A percentile compares a stretch with the other conserved stretches of the same genome.
Conservation (phyloP, 495 filamentous ascomycete genomes). For the Gamarada debralockiae region DNA sequence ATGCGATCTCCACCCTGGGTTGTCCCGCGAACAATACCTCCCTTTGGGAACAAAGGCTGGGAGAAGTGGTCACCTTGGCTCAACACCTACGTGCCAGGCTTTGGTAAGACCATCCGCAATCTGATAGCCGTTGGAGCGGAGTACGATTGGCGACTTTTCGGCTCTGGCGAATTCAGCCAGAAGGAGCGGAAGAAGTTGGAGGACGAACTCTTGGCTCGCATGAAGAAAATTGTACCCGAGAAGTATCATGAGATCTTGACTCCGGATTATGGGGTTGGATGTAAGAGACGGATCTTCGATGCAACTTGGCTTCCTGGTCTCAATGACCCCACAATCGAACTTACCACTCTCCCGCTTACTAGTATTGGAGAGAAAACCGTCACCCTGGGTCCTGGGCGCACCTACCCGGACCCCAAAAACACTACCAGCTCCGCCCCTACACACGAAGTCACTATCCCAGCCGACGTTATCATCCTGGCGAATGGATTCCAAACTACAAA, state of each 20-base stretch:
- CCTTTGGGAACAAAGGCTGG: slow-evolving; percentile 29
- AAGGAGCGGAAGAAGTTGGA: slow-evolving; percentile 36
- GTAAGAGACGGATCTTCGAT: slow-evolving; percentile 59
- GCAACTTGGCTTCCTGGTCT: slow-evolving; percentile 51
- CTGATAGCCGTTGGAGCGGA: slow-evolving; percentile 20
- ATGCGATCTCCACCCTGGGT: slow-evolving; percentile 65
- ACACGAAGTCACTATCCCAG: slow-evolving; percentile 42
- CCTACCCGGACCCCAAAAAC: slow-evolving; percentile 38
- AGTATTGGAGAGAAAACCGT: slow-evolving; percentile 45
- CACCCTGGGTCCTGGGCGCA: slow-evolving; percentile 46
- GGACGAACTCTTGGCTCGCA: slow-evolving; percentile 37
- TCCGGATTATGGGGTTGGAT: slow-evolving; percentile 58
- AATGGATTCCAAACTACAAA: slow-evolving; percentile 51
- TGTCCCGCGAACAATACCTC: slow-evolving; percentile 33
- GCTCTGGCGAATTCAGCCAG: slow-evolving; percentile 23
- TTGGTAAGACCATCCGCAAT: slow-evolving; percentile 11
- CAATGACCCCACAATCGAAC: slow-evolving; percentile 47
- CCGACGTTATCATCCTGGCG: slow-evolving; percentile 56
- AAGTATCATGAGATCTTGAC: slow-evolving; percentile 63
- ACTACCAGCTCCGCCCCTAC: slow-evolving; percentile 18
- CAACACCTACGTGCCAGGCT: slow-evolving; percentile 16
- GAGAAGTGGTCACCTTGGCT: slow-evolving; percentile 27
- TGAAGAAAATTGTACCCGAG: slow-evolving; percentile 46
- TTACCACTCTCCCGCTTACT: slow-evolving; percentile 47
- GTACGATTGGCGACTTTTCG: slow-evolving; percentile 35